Evolutionary conservation across 805 yeast species (phyloP), one percentile per base, ranked within the genome.

Genomic region (Yamadazyma nakazawae): DNA sequence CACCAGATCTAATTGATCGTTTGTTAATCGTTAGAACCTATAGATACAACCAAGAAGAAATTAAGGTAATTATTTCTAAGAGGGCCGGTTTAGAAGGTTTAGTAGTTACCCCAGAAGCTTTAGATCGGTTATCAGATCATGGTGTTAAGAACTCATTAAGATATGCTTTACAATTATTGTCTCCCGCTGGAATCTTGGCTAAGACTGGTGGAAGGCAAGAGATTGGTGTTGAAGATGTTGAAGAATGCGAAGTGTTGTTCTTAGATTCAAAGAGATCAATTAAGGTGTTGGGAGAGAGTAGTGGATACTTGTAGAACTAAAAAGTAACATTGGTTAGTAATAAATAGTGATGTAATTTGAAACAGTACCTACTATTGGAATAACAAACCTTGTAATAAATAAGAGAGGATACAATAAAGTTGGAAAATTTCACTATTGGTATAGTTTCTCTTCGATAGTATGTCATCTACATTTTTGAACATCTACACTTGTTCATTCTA

Each of bases 1-100:
- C 99, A 26, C 85, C 96, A 11, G 99, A 94, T 72, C 77, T 94
- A 62, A 75, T 91, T 50, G 99, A 94, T 68, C 76, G 99, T 56
- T 74, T 92, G 53, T 80, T 94, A 57, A 94, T 94, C 60, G 90
- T 94, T 40, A 83, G 95, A 67, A 94, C 99, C 5, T 75, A 88
- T 52, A 90, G 96, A n/a, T 94, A 94, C 74, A 75, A 76, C 50
- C 81, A 77, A 51, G 90, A 84, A 28, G 99, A 94, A 66, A 87
- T 92, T 51, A 76, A 80, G 43, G 76, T 84, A 21, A 94, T 94
- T 58, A 80, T 94, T 52, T 83, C 82, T 51, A 88, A 90, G 64
- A 79, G 99, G 62, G 81, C 96, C 12, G 70, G 74, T 24, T 81
- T 88, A 48, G 99, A 94, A 66, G 80, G 79, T 42, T 76, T 90